Evolutionary conservation across 2,329 filamentous ascomycete species (phyloP), one percentile per base, ranked within the genome.

Genomic region (Cladosporium sp.): DNA sequence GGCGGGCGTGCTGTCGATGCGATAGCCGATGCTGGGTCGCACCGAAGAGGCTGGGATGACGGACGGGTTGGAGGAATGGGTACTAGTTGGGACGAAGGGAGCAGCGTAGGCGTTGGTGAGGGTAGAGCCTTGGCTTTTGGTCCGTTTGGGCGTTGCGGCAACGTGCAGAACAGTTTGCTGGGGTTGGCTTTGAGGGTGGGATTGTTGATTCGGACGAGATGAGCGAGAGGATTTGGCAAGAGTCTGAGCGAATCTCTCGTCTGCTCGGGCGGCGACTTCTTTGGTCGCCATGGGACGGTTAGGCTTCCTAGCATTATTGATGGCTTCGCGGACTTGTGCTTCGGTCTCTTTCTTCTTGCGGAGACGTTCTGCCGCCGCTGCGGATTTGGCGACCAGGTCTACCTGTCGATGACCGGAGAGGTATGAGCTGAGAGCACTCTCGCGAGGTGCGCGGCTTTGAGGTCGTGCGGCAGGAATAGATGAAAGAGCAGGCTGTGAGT

Each of bases 311-410:
- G 93, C 72, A 9, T 86, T 82, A 5, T 83, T 83, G 51, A 94
- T 92, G 8, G 90, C 90, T 60, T 90, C 84, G 64, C 85, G 84
- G 36, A 93, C 74, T 67, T 92, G 87, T 28, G 86, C 84, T 50
- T 90, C 85, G 1, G 90, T 80, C 20, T 82, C 74, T 2, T 85
- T 86, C 68, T 88, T 87, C 70, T 84, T 88, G 66, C 78, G 84
- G 34, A 83, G 79, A 72, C 84, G 89, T 1, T 76, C 70, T 58
- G 86, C 83, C 2, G 80, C 80, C 30, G 79, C 72, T 37, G 76
- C 80, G 28, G 78, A 78, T 62, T 81, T 77, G 64, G 80, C 81
- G 56, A 74, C 79, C 64, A 84, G 69, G 64, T 84, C 80, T 42
- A 84, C 75, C 70, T 87, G 71, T 73, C 84, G 71, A 69, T 80